Conservation (phyloP, 768 basidiomycete species). For the Rhizopogon salebrosus region DNA sequence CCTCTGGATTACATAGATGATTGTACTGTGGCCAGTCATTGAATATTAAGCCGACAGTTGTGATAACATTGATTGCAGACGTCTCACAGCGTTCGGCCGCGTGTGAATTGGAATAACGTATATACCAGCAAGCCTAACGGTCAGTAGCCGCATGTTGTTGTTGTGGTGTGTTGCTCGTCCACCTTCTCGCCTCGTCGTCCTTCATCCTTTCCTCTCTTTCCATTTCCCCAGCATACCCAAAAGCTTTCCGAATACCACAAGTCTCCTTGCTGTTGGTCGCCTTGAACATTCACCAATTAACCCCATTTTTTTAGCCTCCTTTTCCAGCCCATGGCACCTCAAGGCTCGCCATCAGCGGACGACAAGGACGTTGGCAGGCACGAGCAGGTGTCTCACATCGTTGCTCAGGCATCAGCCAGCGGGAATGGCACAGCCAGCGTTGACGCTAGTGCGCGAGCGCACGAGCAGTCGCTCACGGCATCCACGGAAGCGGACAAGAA, state of each 20-base stretch:
- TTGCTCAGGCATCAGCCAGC: constrained; percentile 18
- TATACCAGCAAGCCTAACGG: constrained; percentile 26
- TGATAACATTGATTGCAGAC: not conserved
- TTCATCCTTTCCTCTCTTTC: constrained; percentile 7
- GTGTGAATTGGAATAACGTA: constrained; percentile 10
- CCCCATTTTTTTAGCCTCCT: constrained; percentile 3
- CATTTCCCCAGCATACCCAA: constrained; percentile 21
- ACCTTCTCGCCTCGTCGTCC: constrained; percentile 13
- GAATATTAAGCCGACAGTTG: too few relatives aligned
- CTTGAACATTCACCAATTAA: not conserved
- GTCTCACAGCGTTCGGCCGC: constrained; percentile 6
- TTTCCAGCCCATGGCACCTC: constrained; percentile 19
- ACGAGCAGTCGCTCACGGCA: constrained; percentile 24
- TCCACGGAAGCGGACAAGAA: constrained; percentile 33
- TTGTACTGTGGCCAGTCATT: too few relatives aligned
- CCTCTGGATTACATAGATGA: too few relatives aligned
- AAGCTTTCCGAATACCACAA: constrained; percentile 14
- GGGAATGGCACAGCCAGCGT: constrained; percentile 18
- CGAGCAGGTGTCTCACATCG: constrained; percentile 10
- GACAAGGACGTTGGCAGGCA: constrained; percentile 17
- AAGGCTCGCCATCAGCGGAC: constrained; percentile 13
- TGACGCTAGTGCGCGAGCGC: constrained; percentile 20
- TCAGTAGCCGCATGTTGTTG: constrained; percentile 18
- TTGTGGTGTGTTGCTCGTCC: constrained; percentile 14
- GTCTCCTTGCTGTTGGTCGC: not conserved